A percentile compares a stretch with the other conserved stretches of the same genome.
These are phyloP conservation scores for Cordyceps tenuipes DNA, from an alignment of 2,329 filamentous ascomycete genomes.

Conservation along the genomic window DNA sequence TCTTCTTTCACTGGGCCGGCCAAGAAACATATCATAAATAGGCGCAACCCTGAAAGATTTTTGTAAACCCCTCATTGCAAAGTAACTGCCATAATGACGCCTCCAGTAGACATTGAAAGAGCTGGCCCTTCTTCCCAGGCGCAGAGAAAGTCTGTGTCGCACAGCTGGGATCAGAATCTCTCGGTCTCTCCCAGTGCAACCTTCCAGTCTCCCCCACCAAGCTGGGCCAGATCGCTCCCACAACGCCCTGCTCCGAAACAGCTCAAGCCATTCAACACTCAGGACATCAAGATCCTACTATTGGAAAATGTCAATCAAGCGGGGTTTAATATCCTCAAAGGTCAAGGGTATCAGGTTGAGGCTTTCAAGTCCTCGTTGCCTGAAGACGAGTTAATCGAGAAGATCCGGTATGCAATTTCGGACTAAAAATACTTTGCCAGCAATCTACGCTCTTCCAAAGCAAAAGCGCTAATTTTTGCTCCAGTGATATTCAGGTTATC, in stretches of 20 bases:
- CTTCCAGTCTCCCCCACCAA: conserved; percentile 65
- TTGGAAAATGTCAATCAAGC: conserved; percentile 94
- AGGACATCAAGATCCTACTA: conserved; percentile 92
- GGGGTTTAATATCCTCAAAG: conserved; percentile 70
- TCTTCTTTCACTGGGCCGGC: conserved; percentile 8
- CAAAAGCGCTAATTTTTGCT: conserved; percentile 12
- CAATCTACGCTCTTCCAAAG: conserved; percentile 7
- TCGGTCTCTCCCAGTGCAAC: conserved; percentile 67
- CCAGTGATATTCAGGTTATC: conserved; percentile 88
- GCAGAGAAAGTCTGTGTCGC: conserved; percentile 36
- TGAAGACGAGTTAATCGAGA: conserved; percentile 91
- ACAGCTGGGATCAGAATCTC: conserved; percentile 50
- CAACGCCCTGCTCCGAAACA: conserved; percentile 51
- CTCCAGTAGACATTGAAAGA: conserved; percentile 40
- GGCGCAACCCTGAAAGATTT: conserved; percentile 4
- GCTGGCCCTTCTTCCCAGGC: conserved; percentile 24
- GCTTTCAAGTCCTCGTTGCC: conserved; percentile 79
- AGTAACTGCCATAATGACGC: conserved; percentile 28
- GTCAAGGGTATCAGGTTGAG: conserved; percentile 95
- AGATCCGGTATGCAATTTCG: conserved; percentile 63
- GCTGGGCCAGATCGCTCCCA: conserved; percentile 41
- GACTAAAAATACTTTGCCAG: background rate
- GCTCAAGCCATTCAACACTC: conserved; percentile 89
- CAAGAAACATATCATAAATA: conserved; percentile 4
- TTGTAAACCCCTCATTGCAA: background rate